Evolutionary conservation across 768 basidiomycete species (phyloP).

Genomic region (Crucibulum laeve): DNA sequence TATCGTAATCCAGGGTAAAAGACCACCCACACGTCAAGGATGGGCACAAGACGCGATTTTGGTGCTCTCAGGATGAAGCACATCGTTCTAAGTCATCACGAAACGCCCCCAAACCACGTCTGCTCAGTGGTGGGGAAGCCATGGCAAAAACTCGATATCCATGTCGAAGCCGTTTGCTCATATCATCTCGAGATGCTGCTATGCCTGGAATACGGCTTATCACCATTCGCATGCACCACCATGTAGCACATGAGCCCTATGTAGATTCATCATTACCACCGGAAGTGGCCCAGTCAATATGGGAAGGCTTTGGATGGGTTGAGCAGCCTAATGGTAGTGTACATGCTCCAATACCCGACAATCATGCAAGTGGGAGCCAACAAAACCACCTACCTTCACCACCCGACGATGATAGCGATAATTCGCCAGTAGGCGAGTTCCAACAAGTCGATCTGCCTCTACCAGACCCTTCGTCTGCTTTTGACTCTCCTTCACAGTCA

Average conservation of each 20-base stretch:
- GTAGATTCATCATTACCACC: constrained; percentile 32
- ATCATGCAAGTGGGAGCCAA: background rate
- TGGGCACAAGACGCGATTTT: constrained; percentile 46
- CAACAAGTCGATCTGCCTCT: too few relatives aligned
- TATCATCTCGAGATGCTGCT: constrained; percentile 35
- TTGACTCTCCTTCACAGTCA: too few relatives aligned
- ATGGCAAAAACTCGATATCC: constrained; percentile 38
- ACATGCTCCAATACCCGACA: background rate
- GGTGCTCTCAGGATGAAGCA: constrained; percentile 48
- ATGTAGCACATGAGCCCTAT: constrained; percentile 39
- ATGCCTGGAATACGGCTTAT: constrained; percentile 20
- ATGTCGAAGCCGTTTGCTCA: constrained; percentile 40
- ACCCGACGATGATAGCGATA: too few relatives aligned
- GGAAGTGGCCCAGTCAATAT: constrained; percentile 29
- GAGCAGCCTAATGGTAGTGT: background rate
- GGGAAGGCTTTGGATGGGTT: constrained; percentile 25
- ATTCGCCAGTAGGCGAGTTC: too few relatives aligned
- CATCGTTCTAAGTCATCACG: constrained; percentile 35
- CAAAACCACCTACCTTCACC: too few relatives aligned
- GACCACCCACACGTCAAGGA: constrained; percentile 42
- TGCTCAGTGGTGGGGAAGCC: constrained; percentile 29
- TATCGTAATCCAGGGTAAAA: constrained; percentile 33
- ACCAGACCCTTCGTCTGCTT: too few relatives aligned
- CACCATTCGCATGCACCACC: constrained; percentile 40
- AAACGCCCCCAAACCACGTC: constrained; percentile 27